Evolutionary conservation across 176 grass and related monocot species (phyloP), one percentile per base, ranked within the genome.

Genomic region (Neostapfia colusana): DNA sequence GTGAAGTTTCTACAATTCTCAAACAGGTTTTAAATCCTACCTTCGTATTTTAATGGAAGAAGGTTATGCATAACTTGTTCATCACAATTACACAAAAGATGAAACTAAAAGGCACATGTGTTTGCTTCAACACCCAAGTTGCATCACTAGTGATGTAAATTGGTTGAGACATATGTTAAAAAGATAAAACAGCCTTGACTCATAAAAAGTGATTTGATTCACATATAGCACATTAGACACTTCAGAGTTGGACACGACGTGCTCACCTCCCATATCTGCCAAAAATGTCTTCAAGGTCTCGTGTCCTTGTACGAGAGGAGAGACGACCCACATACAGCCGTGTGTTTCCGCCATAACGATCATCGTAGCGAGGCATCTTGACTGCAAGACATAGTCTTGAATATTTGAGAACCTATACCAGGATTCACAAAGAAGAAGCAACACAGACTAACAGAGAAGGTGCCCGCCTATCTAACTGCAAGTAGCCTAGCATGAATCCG

Each of bases 181-280:
- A 31, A 31, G 31, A 31, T 2, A 31, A 31, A 1, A 2, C 31
- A 31, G 31, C 31, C 31, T 45, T 28, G 9, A 61, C 40, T 48
- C 8, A 1, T 49, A n/a, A 13, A 65, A 78, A 38, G 21, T 72
- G 40, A 3, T 67, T 16, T 35, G 48, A 60, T 61, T 0, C 20
- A 51, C 8, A 11, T 0, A 10, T 6, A 55, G 23, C 23, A 8
- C 6, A 35, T 35, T 7, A 76, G 46, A 25, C 20, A 38, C 16
- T 8, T 4, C 11, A 21, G 16, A 69, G 10, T 63, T 54, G 42
- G 64, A 43, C 17, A 6, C 15, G 40, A 20, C 6, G 0, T 83
- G 51, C 77, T 88, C 61, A 97, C 95, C 95, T 98, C 85, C 95
- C 95, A 80, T 98, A 98, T 92, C 90, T 82, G 70, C 85, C 55